A percentile compares a stretch with the other conserved stretches of the same genome.
Conservation (phyloP, 768 basidiomycete genomes). For the Lentinula guzmanii region DNA sequence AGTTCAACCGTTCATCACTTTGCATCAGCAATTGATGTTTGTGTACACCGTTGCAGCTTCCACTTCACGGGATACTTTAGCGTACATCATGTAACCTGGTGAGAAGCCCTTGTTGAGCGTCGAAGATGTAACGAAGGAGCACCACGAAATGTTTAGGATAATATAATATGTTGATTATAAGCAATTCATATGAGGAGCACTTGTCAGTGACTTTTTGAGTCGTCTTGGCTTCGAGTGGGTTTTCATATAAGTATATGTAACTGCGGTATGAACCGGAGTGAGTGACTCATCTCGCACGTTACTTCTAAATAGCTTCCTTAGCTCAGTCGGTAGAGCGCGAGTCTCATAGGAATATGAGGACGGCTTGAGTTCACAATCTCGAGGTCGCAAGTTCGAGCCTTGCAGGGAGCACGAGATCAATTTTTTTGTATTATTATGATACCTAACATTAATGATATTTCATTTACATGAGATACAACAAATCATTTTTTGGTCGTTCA, state of each 20-base stretch:
- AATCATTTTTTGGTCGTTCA: background rate
- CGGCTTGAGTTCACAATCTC: background rate
- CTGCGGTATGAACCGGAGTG: too few species aligned
- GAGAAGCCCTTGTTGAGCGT: background rate
- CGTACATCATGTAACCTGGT: background rate
- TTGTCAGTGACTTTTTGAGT: too few species aligned
- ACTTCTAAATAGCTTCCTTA: background rate
- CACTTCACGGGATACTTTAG: background rate
- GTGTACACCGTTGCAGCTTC: background rate
- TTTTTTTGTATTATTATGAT: background rate
- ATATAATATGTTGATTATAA: background rate
- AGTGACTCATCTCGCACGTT: too few species aligned
- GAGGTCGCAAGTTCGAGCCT: background rate
- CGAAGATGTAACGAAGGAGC: background rate
- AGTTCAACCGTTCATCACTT: background rate
- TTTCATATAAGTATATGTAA: too few species aligned
- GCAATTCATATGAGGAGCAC: too few species aligned
- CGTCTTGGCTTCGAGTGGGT: too few species aligned
- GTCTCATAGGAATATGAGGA: background rate
- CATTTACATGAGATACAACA: background rate
- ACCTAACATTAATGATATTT: too few species aligned
- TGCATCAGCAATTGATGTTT: background rate
- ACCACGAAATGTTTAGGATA: background rate
- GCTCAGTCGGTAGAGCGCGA: slow-evolving; percentile 5
- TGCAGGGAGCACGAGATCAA: background rate